Conservation (phyloP, 1,284 basidiomycete genomes). For the Tilletia caries region DNA sequence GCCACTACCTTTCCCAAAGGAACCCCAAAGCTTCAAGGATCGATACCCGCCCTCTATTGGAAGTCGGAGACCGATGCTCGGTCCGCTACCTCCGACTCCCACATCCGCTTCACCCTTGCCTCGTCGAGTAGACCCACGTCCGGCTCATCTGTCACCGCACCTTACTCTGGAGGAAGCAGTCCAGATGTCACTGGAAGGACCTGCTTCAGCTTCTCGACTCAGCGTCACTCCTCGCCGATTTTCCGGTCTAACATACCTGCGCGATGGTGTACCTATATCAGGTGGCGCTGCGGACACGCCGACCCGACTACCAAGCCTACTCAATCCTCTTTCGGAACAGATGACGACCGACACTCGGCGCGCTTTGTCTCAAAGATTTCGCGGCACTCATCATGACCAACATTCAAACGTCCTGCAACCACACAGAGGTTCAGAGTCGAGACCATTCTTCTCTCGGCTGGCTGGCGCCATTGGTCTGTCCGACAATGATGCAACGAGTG, state of each 20-base stretch:
- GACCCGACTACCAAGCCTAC: not conserved
- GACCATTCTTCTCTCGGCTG: no score
- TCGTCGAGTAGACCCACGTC: not conserved
- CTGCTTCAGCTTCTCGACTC: not conserved
- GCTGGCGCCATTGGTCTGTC: not conserved
- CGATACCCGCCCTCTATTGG: not conserved
- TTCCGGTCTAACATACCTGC: not conserved
- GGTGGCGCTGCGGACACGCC: not conserved
- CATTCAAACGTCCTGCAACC: no score
- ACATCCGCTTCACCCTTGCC: not conserved
- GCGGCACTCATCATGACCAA: no score
- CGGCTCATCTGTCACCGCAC: not conserved
- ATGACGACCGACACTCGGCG: not conserved
- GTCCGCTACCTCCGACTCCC: not conserved
- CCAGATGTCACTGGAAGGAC: not conserved
- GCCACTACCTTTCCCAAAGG: not conserved
- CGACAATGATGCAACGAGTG: not conserved
- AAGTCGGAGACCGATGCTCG: not conserved
- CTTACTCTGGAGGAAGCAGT: not conserved
- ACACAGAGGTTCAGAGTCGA: no score
- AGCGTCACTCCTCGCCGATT: not conserved
- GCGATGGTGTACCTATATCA: not conserved
- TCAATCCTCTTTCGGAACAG: not conserved
- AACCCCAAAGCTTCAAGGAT: constrained; percentile 1
- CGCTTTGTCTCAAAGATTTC: no score